A percentile compares a stretch with the other conserved stretches of the same genome.
phyloP scores from a whole-genome alignment of 2,329 filamentous ascomycete species.

The Aschersonia sp. region DNA sequence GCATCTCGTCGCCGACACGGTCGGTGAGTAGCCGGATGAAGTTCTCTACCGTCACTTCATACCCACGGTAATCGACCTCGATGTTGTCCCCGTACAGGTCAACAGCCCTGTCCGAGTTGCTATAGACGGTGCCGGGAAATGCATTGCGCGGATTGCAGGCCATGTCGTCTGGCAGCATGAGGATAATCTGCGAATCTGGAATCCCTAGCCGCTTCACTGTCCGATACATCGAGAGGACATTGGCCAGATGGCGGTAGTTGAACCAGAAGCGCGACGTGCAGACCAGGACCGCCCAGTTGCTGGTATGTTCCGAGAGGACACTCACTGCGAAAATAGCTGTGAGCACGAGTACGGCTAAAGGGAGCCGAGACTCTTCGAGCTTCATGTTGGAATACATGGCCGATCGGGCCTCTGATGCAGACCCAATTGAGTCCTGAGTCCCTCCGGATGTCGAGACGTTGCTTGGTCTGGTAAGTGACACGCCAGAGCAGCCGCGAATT shows the following conservation, averaged over 20 bases:
- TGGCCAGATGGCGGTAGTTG: slow-evolving; percentile 97
- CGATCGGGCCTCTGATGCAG: too few species aligned
- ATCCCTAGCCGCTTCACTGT: slow-evolving; percentile 97
- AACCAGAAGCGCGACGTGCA: slow-evolving; percentile 99
- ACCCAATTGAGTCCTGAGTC: too few species aligned
- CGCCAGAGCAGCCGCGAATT: too few species aligned
- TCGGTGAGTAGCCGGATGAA: slow-evolving; percentile 94
- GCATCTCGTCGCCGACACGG: slow-evolving; percentile 86
- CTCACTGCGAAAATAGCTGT: slow-evolving; percentile 30
- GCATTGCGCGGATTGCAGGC: slow-evolving; percentile 97
- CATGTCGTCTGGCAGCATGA: slow-evolving; percentile 99
- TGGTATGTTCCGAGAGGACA: slow-evolving; percentile 66
- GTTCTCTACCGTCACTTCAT: slow-evolving; percentile 97
- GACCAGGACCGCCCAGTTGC: slow-evolving; percentile 98
- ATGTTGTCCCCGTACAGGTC: slow-evolving; percentile 98
- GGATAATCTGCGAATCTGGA: slow-evolving; percentile 95
- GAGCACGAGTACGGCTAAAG: slow-evolving; percentile 23
- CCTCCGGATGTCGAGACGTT: too few species aligned
- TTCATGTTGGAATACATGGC: slow-evolving; percentile 23
- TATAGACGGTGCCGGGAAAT: slow-evolving; percentile 95
- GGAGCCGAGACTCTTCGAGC: slow-evolving; percentile 28
- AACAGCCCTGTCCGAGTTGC: slow-evolving; percentile 88
- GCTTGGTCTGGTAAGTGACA: too few species aligned
- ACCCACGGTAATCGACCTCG: slow-evolving; percentile 94
- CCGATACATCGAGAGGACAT: slow-evolving; percentile 92